Percentiles rank a stretch among this genome's conserved stretches.
Evolutionary conservation across 2,329 filamentous ascomycete genomes (phyloP).

Genomic region (Fonsecaea monophora): DNA sequence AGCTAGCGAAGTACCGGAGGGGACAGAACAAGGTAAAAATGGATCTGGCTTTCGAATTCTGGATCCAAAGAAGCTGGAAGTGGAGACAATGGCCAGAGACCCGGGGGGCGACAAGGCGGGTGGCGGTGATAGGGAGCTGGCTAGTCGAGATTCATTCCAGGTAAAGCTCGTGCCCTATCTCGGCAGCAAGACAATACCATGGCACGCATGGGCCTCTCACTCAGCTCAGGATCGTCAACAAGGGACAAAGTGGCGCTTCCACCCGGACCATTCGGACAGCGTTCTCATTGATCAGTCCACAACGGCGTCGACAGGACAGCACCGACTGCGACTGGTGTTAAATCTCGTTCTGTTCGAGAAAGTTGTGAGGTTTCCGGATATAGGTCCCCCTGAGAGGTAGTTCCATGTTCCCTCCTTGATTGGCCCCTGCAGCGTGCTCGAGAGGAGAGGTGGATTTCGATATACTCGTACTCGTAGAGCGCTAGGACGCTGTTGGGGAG

Average conservation of each 20-base stretch:
- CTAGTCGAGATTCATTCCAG: conserved; percentile 9
- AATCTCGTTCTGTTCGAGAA: conserved; percentile 14
- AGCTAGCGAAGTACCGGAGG: conserved; percentile 12
- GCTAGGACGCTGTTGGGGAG: background rate
- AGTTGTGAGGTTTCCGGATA: conserved; percentile 13
- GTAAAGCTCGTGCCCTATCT: conserved; percentile 15
- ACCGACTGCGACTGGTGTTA: background rate
- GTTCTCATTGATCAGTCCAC: conserved; percentile 1
- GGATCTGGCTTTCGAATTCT: conserved; percentile 6
- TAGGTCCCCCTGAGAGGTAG: conserved; percentile 1
- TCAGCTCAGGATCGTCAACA: conserved; percentile 8
- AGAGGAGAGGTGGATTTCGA: background rate
- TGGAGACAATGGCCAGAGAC: conserved; percentile 7
- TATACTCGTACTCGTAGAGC: conserved; percentile 7
- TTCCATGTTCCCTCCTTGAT: background rate
- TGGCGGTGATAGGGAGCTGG: conserved; percentile 16
- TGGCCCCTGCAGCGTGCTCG: background rate
- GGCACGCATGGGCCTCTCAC: conserved; percentile 1
- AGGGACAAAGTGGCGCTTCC: background rate
- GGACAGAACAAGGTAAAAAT: conserved; percentile 7
- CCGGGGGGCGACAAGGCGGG: conserved; percentile 3
- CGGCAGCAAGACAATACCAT: conserved; percentile 17
- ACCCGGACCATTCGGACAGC: conserved; percentile 4
- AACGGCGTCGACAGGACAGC: conserved; percentile 5
- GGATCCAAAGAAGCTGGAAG: conserved; percentile 15